Conservation (phyloP, 1,284 basidiomycete genomes). For the Polyporus tsugae region DNA sequence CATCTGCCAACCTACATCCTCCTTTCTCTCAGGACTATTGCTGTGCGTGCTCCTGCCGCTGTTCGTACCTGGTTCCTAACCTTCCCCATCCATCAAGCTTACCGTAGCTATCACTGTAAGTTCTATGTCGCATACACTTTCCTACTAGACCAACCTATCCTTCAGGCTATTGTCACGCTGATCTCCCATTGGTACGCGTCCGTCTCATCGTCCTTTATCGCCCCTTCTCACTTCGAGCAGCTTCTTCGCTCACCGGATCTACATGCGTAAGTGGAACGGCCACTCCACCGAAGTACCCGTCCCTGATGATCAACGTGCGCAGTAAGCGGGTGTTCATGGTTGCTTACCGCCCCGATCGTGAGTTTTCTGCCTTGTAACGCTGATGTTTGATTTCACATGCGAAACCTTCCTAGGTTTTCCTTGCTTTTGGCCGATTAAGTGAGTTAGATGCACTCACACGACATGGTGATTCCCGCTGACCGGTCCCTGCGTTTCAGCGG, state of each 20-base stretch:
- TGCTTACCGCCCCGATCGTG: constrained; percentile 49
- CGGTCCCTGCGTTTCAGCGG: constrained; percentile 4
- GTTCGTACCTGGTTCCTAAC: not conserved
- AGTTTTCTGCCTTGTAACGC: constrained; percentile 23
- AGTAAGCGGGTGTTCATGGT: constrained; percentile 51
- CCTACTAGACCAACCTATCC: constrained; percentile 21
- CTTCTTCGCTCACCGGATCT: constrained; percentile 27
- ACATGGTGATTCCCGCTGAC: not conserved
- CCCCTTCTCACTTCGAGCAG: constrained; percentile 12
- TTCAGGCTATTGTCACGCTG: constrained; percentile 32
- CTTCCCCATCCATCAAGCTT: constrained; percentile 17
- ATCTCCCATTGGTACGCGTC: constrained; percentile 50
- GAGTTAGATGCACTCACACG: constrained; percentile 3
- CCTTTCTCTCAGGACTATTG: constrained; percentile 22
- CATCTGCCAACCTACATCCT: not conserved
- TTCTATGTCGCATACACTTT: constrained; percentile 18
- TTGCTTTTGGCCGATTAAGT: constrained; percentile 31
- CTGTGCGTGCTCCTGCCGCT: constrained; percentile 31
- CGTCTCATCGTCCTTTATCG: not conserved
- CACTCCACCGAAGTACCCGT: not conserved
- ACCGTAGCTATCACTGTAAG: constrained; percentile 37
- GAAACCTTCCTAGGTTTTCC: constrained; percentile 16
- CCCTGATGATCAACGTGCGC: not conserved
- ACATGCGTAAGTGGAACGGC: constrained; percentile 23
- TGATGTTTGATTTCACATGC: not conserved